Base-by-base conservation (phyloP, 306 rosid genomes). In the Acacia melanoxylon region DNA sequence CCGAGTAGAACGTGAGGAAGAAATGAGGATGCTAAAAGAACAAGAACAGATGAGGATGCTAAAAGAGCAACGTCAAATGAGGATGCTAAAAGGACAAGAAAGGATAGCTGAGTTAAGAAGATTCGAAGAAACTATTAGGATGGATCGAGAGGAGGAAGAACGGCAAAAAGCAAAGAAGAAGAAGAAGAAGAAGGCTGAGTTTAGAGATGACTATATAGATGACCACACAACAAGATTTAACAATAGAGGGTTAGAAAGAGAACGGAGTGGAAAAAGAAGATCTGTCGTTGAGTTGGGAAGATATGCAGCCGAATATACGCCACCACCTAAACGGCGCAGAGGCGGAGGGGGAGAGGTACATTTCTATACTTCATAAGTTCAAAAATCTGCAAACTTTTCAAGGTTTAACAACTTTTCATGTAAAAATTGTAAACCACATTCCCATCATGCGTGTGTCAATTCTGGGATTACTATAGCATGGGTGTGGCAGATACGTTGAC, bases 131-230 rank as follows among this genome's bases (percentile, higher is more conserved):
- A 85, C 83, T 79, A 88, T 95, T 80, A 89, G 94, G 87, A 92
- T 89, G 80, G 99, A 95, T 85, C 88, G 90, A 85, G 97, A 93
- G 80, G 99, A 95, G 79, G 99, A 95, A 80, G 99, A 95, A 84
- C 88, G 89, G 45, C 86, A 83, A 83, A 93, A 88, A 81, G 99
- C 95, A 74, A 93, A 88, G 85, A 94, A 90, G 89, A 91, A 92
- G 84, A 92, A 92, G 82, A 88, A 87, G 86, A 93, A 88, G 68
- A 86, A 86, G 74, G 78, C 85, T 10, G 98, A 90, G 54, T 68
- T 95, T 35, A 52, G 82, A 82, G 91, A 93, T 31, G 95, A 89
- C 16, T 89, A 84, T 84, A 33, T 91, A 70, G 99, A 92, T 71
- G 99, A 93, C 82, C 84, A 89, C 22, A 87, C 89, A 72, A 74